Evolutionary conservation across 108 stramenopile genomes (phyloP), one percentile per base, ranked within the genome.

Genomic region (Skeletonema menzelii): DNA sequence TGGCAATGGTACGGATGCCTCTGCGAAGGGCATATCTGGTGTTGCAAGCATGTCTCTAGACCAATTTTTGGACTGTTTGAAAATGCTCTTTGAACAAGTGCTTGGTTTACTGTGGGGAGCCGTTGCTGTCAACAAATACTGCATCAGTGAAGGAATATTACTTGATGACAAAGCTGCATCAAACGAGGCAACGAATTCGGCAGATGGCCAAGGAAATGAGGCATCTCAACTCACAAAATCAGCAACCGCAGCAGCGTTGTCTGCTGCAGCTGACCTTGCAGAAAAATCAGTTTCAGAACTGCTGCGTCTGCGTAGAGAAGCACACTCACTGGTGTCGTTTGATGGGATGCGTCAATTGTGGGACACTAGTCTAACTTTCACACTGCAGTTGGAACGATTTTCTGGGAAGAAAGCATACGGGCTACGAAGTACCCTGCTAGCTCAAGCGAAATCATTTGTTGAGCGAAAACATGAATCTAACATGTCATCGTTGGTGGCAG

Each of bases 381-480:
- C 89, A 2, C 57, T 85, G 20, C 80, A 84, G 20, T 67, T 96
- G 30, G 96, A 98, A 87, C 80, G 64, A 38, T 78, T 84, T 38
- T 71, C 86, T 12, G 89, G 91, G 4, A 69, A 76, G 37, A 93
- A 89, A 67, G 95, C 94, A 38, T 91, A 85, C 30, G 88, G 88
- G n/a, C 81, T 98, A n/a, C 77, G 94, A 67, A 90, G 89, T 56
- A 96, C 96, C 3, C 74, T 98, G 13, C 72, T 95, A 27, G 86
- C 92, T 0, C 97, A 98, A 65, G 95, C 95, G 1, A 96, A 95
- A 77, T 86, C 88, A 2, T 98, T 95, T 76, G 84, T 98, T n/a
- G 96, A 97, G 67, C 69, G 92, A 49, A 85, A 85, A 63, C 97
- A 98, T 70, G 94, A 97, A 77, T 80, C 85, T 27, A 94, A 96